Evolutionary conservation across 176 grass and related monocot genomes (phyloP).

Genomic region (Cymbopogon citratus): DNA sequence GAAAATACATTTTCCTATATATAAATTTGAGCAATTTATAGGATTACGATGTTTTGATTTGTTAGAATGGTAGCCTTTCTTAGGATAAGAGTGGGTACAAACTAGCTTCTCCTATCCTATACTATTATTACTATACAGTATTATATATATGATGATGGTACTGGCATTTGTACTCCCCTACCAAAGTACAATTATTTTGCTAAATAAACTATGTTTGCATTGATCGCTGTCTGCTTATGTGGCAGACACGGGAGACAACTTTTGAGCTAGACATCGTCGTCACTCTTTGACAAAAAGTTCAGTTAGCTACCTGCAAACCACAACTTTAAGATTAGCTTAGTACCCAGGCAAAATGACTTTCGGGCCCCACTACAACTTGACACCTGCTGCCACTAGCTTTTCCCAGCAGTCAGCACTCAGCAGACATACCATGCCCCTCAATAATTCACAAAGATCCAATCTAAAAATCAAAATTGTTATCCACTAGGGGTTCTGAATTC

Average conservation of each 20-base stretch:
- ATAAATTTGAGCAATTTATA: too few relatives aligned
- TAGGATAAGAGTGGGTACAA: neutral
- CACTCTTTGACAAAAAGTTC: neutral
- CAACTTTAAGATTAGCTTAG: neutral
- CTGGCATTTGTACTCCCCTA: neutral
- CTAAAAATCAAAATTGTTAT: neutral
- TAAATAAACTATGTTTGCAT: neutral
- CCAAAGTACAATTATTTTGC: neutral
- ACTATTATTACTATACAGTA: too few relatives aligned
- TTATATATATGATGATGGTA: neutral
- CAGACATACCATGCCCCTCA: neutral
- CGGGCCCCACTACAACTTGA: neutral
- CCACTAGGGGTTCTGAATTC: neutral
- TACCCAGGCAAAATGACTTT: neutral
- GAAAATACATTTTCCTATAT: too few relatives aligned
- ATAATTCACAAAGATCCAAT: slow-evolving; percentile 25
- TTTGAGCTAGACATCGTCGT: neutral
- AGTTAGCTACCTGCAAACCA: neutral
- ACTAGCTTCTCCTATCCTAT: neutral
- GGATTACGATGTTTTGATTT: too few relatives aligned
- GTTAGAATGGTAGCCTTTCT: neutral
- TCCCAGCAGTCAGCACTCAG: neutral
- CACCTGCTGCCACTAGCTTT: neutral
- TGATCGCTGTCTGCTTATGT: neutral
- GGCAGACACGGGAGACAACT: neutral